phyloP scores from a whole-genome alignment of 495 filamentous ascomycete species.

The Astrocystis sublimbata region DNA sequence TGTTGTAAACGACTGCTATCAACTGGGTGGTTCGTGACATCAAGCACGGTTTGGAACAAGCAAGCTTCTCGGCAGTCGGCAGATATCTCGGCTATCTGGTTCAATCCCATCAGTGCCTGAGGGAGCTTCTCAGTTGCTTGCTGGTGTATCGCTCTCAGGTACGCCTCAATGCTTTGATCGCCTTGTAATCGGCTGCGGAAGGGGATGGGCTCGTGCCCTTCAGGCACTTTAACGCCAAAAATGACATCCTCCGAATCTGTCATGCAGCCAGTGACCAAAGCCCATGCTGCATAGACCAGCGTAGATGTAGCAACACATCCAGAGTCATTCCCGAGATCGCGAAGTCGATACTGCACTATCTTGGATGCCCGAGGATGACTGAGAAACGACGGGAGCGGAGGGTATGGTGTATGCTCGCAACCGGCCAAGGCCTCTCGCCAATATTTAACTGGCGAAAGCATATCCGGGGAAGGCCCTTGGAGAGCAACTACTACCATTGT shows the following conservation, averaged over 20 bases:
- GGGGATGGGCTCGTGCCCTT: neutral
- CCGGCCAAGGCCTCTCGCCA: slow-evolving; percentile 1
- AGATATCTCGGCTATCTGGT: neutral
- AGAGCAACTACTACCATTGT: neutral
- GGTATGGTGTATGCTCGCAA: slow-evolving; percentile 9
- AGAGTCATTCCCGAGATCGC: neutral
- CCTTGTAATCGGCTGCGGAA: neutral
- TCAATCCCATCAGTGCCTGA: neutral
- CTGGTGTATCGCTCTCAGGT: neutral
- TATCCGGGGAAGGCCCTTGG: neutral
- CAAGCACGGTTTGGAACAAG: neutral
- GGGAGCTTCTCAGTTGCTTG: neutral
- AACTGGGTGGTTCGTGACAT: neutral
- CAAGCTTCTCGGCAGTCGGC: slow-evolving; percentile 1
- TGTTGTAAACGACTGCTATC: neutral
- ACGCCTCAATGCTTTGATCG: neutral
- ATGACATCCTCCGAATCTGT: slow-evolving; percentile 3
- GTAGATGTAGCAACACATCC: neutral
- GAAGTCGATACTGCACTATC: neutral
- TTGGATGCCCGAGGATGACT: neutral
- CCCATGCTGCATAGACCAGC: neutral
- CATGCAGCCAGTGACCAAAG: neutral
- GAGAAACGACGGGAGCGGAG: neutral
- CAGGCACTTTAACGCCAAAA: neutral
- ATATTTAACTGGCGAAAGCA: neutral